phyloP scores from a whole-genome alignment of 148 eudicot species.

The Heliosperma pusillum region DNA sequence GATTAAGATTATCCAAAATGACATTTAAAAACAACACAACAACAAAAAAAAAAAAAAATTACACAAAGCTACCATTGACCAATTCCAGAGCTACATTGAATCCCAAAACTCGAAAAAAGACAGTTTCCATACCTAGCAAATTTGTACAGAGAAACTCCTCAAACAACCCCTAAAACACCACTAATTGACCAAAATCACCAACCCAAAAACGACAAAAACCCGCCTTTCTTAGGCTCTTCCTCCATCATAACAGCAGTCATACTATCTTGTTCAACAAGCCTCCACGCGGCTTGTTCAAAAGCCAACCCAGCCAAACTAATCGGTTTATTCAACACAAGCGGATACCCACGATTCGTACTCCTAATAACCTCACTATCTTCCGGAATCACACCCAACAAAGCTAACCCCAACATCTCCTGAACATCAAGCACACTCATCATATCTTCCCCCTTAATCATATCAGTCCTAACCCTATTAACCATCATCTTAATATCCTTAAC shows the following conservation, averaged over 20 bases:
- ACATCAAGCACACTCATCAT: constrained; percentile 99
- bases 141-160: constrained; percentile 34
- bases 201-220: constrained; percentile 90
- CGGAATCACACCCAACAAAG: constrained; percentile 85
- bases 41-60: background rate
- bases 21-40: background rate
- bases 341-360: constrained; percentile 91
- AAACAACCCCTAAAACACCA: constrained; percentile 18
- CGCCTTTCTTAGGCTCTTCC: constrained; percentile 92
- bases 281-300: constrained; percentile 98
- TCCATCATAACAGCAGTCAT: constrained; percentile 98
- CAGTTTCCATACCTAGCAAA: constrained; percentile 32
- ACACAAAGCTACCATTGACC: background rate
- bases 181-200: constrained; percentile 34
- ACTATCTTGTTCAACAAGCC: constrained; percentile 91
- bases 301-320: constrained; percentile 96
- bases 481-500: constrained; percentile 96
- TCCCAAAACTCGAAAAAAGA: background rate
- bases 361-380: constrained; percentile 96
- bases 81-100: constrained; percentile 10
- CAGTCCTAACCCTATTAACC: constrained; percentile 86
- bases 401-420: constrained; percentile 93
- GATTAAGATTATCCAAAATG: background rate
- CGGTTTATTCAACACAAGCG: constrained; percentile 84
- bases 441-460: constrained; percentile 93